A percentile compares a stretch with the other conserved stretches of the same genome.
Evolutionary conservation across 2,329 filamentous ascomycete genomes (phyloP).

Genomic region (Torrubiellomyces zombiae): DNA sequence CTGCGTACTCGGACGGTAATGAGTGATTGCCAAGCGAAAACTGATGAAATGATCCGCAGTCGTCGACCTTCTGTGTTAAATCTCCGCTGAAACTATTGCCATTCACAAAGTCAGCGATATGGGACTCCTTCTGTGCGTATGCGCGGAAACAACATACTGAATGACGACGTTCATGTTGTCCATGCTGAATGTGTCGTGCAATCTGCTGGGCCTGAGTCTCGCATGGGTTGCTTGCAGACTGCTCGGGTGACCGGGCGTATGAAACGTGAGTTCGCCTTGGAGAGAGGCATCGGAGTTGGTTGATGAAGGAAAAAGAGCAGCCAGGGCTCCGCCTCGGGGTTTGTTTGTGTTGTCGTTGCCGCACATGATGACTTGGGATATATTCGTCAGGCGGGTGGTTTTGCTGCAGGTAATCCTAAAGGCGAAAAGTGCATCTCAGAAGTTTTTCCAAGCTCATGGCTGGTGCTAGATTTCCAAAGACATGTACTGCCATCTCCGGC

Average conservation of each 20-base stretch:
- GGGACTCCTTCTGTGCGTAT: not conserved
- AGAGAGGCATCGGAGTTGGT: conserved; percentile 4
- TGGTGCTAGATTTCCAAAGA: too few species aligned
- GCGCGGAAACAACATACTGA: conserved; percentile 20
- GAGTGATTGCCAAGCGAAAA: conserved; percentile 14
- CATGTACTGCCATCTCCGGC: too few species aligned
- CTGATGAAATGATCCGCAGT: conserved; percentile 25
- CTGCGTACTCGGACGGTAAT: conserved; percentile 10
- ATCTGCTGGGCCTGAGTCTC: conserved; percentile 18
- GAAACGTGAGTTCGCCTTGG: conserved; percentile 25
- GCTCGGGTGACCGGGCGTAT: conserved; percentile 21
- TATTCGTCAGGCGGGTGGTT: too few species aligned
- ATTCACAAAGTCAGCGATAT: conserved; percentile 1
- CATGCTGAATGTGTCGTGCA: conserved; percentile 5
- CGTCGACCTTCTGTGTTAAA: conserved; percentile 19
- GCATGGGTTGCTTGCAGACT: conserved; percentile 24
- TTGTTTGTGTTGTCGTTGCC: conserved; percentile 23
- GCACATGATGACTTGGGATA: conserved; percentile 22
- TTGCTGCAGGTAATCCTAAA: too few species aligned
- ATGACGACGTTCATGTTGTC: conserved; percentile 22
- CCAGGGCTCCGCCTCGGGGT: conserved; percentile 28
- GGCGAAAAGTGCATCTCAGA: too few species aligned
- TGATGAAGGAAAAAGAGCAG: conserved; percentile 19
- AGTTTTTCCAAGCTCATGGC: too few species aligned
- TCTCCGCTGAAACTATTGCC: conserved; percentile 23